Evolutionary conservation across 2,329 filamentous ascomycete species (phyloP), one percentile per base, ranked within the genome.

Genomic region (Atkinsonella hypoxylon): DNA sequence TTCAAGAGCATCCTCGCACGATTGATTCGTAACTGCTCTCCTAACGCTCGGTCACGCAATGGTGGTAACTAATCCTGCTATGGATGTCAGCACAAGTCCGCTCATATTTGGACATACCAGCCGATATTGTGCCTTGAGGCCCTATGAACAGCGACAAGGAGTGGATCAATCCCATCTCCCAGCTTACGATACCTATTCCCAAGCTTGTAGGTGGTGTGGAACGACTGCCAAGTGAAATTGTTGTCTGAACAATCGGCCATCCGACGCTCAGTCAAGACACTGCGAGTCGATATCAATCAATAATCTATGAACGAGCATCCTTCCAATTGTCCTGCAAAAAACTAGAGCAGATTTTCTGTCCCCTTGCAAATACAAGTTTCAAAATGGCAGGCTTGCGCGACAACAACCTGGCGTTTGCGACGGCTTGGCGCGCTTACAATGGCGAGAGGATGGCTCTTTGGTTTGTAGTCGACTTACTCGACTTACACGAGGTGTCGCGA

Each of bases 401-500:
- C 9, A 9, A 26, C 15, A 34, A 34, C 39, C 34, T 17, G 45
- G 36, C 31, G 20, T 38, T 47, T 43, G 48, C 48, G 47, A 49
- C 41, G 12, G 26, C 45, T 53, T 39, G 9, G 44, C 42, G 48
- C 47, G 31, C 48, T 47, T 17, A 9, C 40, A 26, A 44, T 39
- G 48, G 44, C 32, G 11, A 20, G 32, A 32, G 39, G 30, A 45
- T 42, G 43, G 31, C 51, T 47, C 32, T 30, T 41, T 36, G 17
- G 44, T 22, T 41, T 41, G 48, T 50, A 40, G 51, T 53, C 45
- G 32, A 49, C 46, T 31, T 26, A 32, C 34, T 45, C 31, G 51
- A 53, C 51, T 53, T 53, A 53, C 51, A 53, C 51, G 51, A 26
- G 42, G 32, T 20, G 51, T 53, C 40, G 32, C 43, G 40, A 34